These are phyloP conservation scores for Ceraceosorus guamensis DNA, from an alignment of 1,284 basidiomycete genomes.

Conservation along the genomic window DNA sequence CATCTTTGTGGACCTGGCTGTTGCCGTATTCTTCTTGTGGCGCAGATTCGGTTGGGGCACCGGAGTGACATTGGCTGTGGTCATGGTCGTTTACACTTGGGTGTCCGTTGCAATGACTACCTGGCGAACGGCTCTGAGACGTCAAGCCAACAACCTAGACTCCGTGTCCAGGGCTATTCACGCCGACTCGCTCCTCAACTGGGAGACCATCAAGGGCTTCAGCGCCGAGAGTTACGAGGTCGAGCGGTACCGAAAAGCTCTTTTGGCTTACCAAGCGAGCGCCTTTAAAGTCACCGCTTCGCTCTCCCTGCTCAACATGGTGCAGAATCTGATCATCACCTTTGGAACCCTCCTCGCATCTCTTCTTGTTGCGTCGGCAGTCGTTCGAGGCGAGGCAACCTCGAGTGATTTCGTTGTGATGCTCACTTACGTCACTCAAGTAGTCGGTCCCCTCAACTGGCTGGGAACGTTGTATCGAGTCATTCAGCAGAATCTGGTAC, in stretches of 20 bases:
- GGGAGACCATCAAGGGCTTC: conserved; percentile 62
- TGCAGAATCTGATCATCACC: conserved; percentile 39
- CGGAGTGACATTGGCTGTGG: conserved; percentile 65
- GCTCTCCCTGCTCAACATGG: conserved; percentile 42
- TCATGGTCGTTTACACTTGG: conserved; percentile 72
- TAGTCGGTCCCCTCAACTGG: conserved; percentile 48
- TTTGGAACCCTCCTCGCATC: conserved; percentile 37
- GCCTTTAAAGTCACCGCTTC: conserved; percentile 60
- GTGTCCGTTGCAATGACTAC: conserved; percentile 59
- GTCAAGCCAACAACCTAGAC: conserved; percentile 36
- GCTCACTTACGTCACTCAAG: conserved; percentile 70
- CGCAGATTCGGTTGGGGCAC: conserved; percentile 63
- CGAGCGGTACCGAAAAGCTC: conserved; percentile 64
- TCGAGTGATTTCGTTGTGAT: conserved; percentile 65
- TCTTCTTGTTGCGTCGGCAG: conserved; percentile 27
- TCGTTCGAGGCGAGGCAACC: conserved; percentile 25
- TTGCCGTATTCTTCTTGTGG: conserved; percentile 56
- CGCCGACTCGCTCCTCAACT: conserved; percentile 43
- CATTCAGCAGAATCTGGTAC: conserved; percentile 44
- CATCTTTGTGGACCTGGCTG: conserved; percentile 66
- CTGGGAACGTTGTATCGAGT: conserved; percentile 45
- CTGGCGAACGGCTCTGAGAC: conserved; percentile 63
- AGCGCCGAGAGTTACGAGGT: conserved; percentile 72
- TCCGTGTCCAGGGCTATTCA: conserved; percentile 36
- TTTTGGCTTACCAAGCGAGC: conserved; percentile 66